Evolutionary conservation across 495 filamentous ascomycete genomes (phyloP), one percentile per base, ranked within the genome.

Genomic region (Pseudevernia furfuracea): DNA sequence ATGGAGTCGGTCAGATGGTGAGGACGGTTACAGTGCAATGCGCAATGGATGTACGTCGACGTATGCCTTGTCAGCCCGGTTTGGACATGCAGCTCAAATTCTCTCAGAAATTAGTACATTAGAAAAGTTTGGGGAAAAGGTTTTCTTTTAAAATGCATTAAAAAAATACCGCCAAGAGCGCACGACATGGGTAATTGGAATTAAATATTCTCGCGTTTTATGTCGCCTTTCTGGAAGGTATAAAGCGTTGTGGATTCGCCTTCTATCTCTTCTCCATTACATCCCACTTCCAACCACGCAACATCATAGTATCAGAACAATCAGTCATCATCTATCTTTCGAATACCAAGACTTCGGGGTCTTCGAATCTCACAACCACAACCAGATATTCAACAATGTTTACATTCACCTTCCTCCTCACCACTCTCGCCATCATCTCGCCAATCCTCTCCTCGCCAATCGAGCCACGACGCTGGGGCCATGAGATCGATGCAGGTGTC

Each of bases 1-100:
- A 28, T 53, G 17, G 19, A 61, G 30, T 34, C 44, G 15, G 15
- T 61, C 44, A 32, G 14, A 14, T 61, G 60, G 60, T 61, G 46
- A 53, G 39, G 30, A 17, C 25, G 3, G 3, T 17, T 28, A 39
- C 15, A n/a, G 5, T 58, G 38, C 21, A 10, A 39, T n/a, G 25
- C 4, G 17, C 19, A 1, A 7, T 41, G 9, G 6, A 34, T 10
- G 36, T 12, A 17, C 11, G 15, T 55, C 52, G 36, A 53, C 5
- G 21, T 34, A 10, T 34, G 30, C 17, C 6, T 3, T 32, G 28
- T 32, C 12, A 32, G 12, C 2, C 28, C 1, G 15, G 14, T 60
- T 23, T 11, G 23, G 59, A 46, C 32, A 48, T n/a, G 39, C 17
- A 4, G 14, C 59, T 34, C 59, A 44, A 44, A 60, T 21, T 34